These are phyloP conservation scores for Rhodosporidiobolus sp. DNA, from an alignment of 768 basidiomycete genomes.

Conservation along the genomic window DNA sequence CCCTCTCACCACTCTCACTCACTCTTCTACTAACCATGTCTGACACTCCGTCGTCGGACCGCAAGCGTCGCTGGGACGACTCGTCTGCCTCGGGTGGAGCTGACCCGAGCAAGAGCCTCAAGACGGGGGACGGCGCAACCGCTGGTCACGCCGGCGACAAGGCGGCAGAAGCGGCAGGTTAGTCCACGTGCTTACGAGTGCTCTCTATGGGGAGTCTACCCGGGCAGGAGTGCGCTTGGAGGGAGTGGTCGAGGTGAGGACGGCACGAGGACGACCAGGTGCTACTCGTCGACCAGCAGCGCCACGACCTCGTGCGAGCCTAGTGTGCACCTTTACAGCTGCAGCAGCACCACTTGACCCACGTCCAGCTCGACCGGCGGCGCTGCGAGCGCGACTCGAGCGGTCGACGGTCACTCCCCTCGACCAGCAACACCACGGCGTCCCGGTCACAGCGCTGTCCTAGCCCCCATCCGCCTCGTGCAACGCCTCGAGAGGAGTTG, in stretches of 20 bases:
- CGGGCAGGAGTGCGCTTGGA: background rate
- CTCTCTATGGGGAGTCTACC: background rate
- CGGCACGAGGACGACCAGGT: too few relatives aligned
- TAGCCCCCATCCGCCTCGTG: too few relatives aligned
- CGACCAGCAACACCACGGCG: too few relatives aligned
- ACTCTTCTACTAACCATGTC: background rate
- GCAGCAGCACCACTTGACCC: too few relatives aligned
- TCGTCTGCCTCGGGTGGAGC: background rate
- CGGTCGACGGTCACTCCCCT: too few relatives aligned
- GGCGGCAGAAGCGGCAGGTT: constrained; percentile 68
- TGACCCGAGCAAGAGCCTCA: constrained; percentile 47
- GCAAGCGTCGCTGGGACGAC: constrained; percentile 6
- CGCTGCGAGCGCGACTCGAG: too few relatives aligned
- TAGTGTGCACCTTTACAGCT: too few relatives aligned
- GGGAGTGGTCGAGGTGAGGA: background rate
- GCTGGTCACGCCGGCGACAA: constrained; percentile 54
- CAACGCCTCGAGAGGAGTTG: too few relatives aligned
- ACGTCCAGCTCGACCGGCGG: too few relatives aligned
- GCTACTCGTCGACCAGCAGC: too few relatives aligned
- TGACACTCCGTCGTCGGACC: background rate
- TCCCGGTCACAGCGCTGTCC: background rate
- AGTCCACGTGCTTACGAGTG: constrained; percentile 41
- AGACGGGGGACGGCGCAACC: constrained; percentile 53
- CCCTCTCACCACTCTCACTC: background rate
- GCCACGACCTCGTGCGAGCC: too few relatives aligned